phyloP scores from a whole-genome alignment of 2,329 filamentous ascomycete species.

The Claviceps pazoutovae region DNA sequence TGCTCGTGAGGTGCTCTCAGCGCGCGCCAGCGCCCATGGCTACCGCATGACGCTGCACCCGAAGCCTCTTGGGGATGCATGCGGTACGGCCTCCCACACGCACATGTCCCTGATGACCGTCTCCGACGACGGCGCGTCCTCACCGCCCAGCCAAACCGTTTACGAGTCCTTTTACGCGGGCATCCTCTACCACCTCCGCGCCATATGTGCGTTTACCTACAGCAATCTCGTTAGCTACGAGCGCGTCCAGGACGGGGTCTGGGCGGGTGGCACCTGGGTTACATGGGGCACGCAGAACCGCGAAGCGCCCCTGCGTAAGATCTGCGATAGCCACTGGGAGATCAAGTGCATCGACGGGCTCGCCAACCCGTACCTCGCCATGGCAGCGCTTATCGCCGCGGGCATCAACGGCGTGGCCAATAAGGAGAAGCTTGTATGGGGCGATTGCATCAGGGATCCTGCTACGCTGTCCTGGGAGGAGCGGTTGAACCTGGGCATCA shows the following conservation, averaged over 20 bases:
- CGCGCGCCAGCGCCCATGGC: constrained; percentile 46
- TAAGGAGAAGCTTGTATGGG: constrained; percentile 27
- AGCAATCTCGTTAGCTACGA: constrained; percentile 54
- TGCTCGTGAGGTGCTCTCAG: constrained; percentile 53
- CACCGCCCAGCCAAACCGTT: constrained; percentile 18
- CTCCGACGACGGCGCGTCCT: neutral
- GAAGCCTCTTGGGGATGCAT: constrained; percentile 43
- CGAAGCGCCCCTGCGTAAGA: constrained; percentile 57
- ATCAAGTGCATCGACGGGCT: constrained; percentile 65
- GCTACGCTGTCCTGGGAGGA: constrained; percentile 32
- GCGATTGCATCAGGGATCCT: constrained; percentile 43
- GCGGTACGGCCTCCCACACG: constrained; percentile 54
- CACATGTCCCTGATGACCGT: constrained; percentile 49
- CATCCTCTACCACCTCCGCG: constrained; percentile 49
- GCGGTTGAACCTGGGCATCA: constrained; percentile 39
- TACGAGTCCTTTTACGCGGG: constrained; percentile 60
- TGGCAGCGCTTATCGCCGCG: constrained; percentile 20
- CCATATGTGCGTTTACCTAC: constrained; percentile 56
- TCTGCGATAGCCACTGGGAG: constrained; percentile 59
- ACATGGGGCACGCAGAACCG: constrained; percentile 74
- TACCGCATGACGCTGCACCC: constrained; percentile 62
- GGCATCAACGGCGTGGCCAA: constrained; percentile 15
- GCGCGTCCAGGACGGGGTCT: constrained; percentile 52
- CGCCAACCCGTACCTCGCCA: constrained; percentile 60
- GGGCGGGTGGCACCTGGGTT: constrained; percentile 68